Evolutionary conservation across 305 asterid genomes (phyloP), one percentile per base, ranked within the genome.

Genomic region (Lippia alba): DNA sequence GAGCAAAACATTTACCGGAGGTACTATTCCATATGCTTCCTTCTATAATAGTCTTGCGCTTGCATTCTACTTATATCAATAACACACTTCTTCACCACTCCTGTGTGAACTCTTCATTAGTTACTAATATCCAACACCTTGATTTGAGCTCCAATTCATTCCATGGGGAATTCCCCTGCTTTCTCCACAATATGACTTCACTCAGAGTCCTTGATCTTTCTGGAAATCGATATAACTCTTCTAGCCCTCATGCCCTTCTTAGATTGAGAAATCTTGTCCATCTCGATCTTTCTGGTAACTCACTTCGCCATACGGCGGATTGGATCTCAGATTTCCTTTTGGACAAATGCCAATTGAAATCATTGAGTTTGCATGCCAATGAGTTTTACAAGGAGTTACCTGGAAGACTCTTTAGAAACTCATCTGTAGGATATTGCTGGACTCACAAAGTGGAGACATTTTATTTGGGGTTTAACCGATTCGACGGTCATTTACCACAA

Each of bases 61-160:
- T 41, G 5, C 8, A 1, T 7, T 6, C 2, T 2, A 34, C 40
- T 67, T 1, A 19, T 54, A 41, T 67, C 20, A 8, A 17, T 14
- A 56, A 67, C 34, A 67, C 30, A n/a, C 41, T 39, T 44, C 56
- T 67, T n/a, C n/a, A n/a, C n/a, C n/a, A n/a, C n/a, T n/a, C n/a
- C n/a, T n/a, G n/a, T n/a, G n/a, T n/a, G n/a, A n/a, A n/a, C n/a
- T n/a, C n/a, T n/a, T n/a, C n/a, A n/a, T n/a, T n/a, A n/a, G n/a
- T n/a, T n/a, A n/a, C n/a, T n/a, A n/a, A n/a, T n/a, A n/a, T n/a
- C n/a, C n/a, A n/a, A n/a, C n/a, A n/a, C n/a, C n/a, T n/a, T n/a
- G n/a, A n/a, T n/a, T n/a, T n/a, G n/a, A n/a, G n/a, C n/a, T n/a
- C n/a, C n/a, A n/a, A n/a, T n/a, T n/a, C n/a, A n/a, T n/a, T n/a